These are phyloP conservation scores for Diphasiastrum complanatum DNA, from an alignment of 83 land plant species.

Conservation along the genomic window DNA sequence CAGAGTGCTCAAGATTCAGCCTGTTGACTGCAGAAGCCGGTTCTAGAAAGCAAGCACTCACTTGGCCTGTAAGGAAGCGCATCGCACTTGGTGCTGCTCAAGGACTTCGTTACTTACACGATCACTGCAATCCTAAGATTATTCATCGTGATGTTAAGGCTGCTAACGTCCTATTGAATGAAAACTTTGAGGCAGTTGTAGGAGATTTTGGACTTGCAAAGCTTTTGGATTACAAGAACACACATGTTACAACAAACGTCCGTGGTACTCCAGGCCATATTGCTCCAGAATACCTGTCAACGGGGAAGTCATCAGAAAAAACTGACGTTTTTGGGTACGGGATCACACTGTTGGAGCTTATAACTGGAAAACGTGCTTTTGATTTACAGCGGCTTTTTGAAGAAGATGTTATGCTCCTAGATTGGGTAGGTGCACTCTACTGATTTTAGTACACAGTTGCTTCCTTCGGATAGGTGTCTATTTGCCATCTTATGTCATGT, in stretches of 20 bases:
- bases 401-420: conserved; percentile 7
- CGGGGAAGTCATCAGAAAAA: conserved; percentile 33
- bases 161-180: conserved; percentile 27
- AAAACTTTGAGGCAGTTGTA: conserved; percentile 20
- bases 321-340: conserved; percentile 42
- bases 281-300: conserved; percentile 42
- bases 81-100: not conserved
- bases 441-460: no score
- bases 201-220: conserved; percentile 31
- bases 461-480: no score
- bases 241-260: conserved; percentile 24
- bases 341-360: conserved; percentile 27
- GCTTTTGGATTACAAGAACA: conserved; percentile 19
- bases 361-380: conserved; percentile 12
- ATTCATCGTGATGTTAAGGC: conserved; percentile 30
- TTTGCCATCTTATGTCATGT: no score
- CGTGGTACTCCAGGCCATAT: conserved; percentile 43
- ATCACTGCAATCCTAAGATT: conserved; percentile 17
- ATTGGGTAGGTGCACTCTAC: conserved; percentile 25
- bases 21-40: no score
- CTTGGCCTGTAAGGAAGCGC: not conserved
- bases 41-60: no score
- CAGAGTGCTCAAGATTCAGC: no score
- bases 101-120: conserved; percentile 19
- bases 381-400: no score